A percentile compares a stretch with the other conserved stretches of the same genome.
Evolutionary conservation across 495 filamentous ascomycete species (phyloP).

Genomic region (Xylona heveae): DNA sequence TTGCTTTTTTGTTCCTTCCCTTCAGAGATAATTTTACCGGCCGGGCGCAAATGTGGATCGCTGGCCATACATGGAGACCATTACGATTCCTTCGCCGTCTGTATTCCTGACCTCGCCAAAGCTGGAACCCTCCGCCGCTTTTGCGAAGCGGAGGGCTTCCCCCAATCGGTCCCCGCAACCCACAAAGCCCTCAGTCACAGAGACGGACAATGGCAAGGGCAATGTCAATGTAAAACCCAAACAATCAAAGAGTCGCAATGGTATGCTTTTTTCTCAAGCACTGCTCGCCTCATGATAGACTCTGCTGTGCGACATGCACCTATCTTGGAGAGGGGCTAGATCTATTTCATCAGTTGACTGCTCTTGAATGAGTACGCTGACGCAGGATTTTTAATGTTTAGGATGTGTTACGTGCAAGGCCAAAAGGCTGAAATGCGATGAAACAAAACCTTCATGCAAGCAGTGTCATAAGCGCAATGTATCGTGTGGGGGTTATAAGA

Average conservation of each 20-base stretch:
- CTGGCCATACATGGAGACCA: conserved; percentile 38
- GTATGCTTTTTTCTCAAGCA: too few relatives aligned
- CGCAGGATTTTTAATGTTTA: conserved; percentile 13
- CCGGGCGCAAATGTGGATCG: too few relatives aligned
- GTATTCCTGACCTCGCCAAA: conserved; percentile 30
- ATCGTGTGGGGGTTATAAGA: conserved; percentile 58
- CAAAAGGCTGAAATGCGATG: conserved; percentile 66
- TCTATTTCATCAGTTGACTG: too few relatives aligned
- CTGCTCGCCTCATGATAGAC: not conserved
- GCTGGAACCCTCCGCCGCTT: conserved; percentile 10
- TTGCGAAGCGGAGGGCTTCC: conserved; percentile 15
- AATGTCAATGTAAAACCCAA: conserved; percentile 41
- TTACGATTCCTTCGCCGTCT: conserved; percentile 42
- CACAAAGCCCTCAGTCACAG: conserved; percentile 4
- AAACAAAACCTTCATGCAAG: conserved; percentile 52
- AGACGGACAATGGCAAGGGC: conserved; percentile 5
- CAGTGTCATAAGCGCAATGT: conserved; percentile 55
- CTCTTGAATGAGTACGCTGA: conserved; percentile 8
- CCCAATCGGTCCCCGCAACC: conserved; percentile 14
- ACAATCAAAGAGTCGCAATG: conserved; percentile 70
- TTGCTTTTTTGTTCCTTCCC: too few relatives aligned
- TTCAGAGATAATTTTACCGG: too few relatives aligned
- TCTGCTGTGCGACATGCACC: conserved; percentile 3
- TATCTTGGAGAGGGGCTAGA: not conserved
- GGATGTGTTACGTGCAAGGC: conserved; percentile 68